phyloP scores from a whole-genome alignment of 768 basidiomycete genomes.

The Rhodocollybia butyracea region DNA sequence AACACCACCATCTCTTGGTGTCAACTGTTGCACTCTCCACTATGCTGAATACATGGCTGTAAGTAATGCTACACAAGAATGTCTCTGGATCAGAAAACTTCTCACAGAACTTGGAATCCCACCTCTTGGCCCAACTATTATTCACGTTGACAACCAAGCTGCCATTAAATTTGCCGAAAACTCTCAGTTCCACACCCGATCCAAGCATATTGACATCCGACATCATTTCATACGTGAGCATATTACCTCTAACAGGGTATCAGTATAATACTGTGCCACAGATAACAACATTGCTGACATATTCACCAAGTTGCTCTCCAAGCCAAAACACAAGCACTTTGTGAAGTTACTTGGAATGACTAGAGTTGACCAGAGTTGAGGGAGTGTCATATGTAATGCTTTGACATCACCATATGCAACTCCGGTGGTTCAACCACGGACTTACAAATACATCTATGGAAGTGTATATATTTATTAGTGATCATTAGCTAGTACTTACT shows the following conservation, averaged over 20 bases:
- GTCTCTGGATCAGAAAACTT: too few species aligned
- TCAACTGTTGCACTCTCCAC: too few species aligned
- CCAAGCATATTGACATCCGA: conserved; percentile 36
- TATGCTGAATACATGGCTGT: neutral
- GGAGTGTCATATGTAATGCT: too few species aligned
- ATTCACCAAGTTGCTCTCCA: conserved; percentile 8
- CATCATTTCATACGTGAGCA: conserved; percentile 26
- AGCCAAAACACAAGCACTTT: neutral
- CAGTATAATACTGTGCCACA: conserved; percentile 23
- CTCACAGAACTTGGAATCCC: too few species aligned
- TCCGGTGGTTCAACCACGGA: too few species aligned
- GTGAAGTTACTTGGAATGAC: neutral
- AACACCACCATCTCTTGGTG: too few species aligned
- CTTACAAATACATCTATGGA: too few species aligned
- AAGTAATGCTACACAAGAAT: neutral
- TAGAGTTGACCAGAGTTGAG: neutral
- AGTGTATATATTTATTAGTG: too few species aligned
- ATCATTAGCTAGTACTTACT: too few species aligned
- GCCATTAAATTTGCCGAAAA: conserved; percentile 25
- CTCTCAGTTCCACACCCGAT: conserved; percentile 23
- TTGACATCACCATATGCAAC: too few species aligned
- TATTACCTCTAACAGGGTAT: conserved; percentile 18
- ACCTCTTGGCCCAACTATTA: too few species aligned
- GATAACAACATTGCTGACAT: conserved; percentile 24
- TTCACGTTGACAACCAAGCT: too few species aligned